Evolutionary conservation across 176 grass and related monocot genomes (phyloP).

Genomic region (Eragrostis nindensis): DNA sequence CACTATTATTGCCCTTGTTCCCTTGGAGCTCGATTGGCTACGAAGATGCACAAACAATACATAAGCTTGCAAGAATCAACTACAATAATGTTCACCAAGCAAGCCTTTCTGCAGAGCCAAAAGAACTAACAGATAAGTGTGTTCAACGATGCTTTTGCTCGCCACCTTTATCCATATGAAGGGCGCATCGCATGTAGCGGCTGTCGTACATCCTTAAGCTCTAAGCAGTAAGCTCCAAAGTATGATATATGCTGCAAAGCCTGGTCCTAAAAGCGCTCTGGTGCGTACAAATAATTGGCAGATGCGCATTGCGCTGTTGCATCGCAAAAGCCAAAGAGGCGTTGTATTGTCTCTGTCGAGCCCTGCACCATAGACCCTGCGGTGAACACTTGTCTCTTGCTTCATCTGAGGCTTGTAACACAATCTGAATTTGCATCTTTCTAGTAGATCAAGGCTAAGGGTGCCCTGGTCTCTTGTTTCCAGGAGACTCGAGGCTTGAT

Average conservation of each 20-base stretch:
- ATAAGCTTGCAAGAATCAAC: constrained; percentile 5
- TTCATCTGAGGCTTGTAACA: constrained; percentile 42
- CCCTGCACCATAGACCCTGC: constrained; percentile 5
- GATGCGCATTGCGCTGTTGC: constrained; percentile 48
- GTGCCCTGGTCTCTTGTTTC: constrained; percentile 18
- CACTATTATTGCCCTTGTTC: neutral
- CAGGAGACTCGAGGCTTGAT: constrained; percentile 17
- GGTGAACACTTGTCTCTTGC: constrained; percentile 32
- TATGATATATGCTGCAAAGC: neutral
- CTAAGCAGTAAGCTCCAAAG: constrained; percentile 24
- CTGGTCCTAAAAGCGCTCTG: neutral
- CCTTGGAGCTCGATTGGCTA: constrained; percentile 19
- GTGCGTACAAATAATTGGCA: constrained; percentile 14
- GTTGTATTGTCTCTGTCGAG: constrained; percentile 46
- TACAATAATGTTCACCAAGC: constrained; percentile 1
- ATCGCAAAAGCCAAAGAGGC: constrained; percentile 43
- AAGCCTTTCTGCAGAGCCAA: neutral
- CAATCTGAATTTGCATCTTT: constrained; percentile 58
- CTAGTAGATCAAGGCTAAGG: constrained; percentile 28
- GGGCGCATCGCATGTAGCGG: neutral
- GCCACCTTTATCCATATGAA: neutral
- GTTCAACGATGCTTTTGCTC: constrained; percentile 9
- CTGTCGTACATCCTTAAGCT: constrained; percentile 28
- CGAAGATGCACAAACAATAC: neutral
- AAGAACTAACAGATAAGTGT: neutral